Evolutionary conservation across 371 early-diverging fungal species (phyloP), one percentile per base, ranked within the genome.

Genomic region (Actinomucor elegans): DNA sequence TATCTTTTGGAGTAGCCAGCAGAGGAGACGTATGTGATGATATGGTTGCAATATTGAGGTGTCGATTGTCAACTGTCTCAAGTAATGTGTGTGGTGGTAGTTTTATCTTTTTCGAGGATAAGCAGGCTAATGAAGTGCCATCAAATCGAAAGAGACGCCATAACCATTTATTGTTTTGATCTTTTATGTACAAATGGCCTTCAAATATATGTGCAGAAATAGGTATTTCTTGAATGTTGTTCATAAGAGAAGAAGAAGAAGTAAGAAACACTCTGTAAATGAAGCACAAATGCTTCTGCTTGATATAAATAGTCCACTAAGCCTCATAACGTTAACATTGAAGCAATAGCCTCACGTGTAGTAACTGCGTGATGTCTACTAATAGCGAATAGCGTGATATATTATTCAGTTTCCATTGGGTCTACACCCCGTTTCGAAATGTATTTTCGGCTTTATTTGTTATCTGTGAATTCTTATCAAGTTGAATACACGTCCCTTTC

Each of bases 71-170:
- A 20, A 31, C 10, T 20, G 20, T 37, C 17, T 52, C 43, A 4
- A 52, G 23, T 17, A 44, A n/a, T 5, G 53, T 55, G 18, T 58
- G 36, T 23, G 55, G 63, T 32, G 63, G 67, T 14, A 59, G 18
- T 37, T 68, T 68, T 36, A 47, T 51, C 23, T 64, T 63, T 18
- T 57, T 59, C 20, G 64, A 26, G 14, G 61, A 60, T 48, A 64
- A 49, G 31, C 68, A 68, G 12, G 57, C 57, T 18, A 68, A 57
- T 0, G 61, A 43, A 2, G 60, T 46, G 12, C 68, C 68, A 50
- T 68, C 64, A 38, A 68, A 68, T 8, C 64, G 59, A 47, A 68
- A 68, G 24, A 60, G 21, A 21, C 61, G 48, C 61, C 64, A 64
- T 23, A 57, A 38, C 68, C 68, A 68, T 44, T 53, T 50, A 26